Evolutionary conservation across 306 rosid genomes (phyloP), one percentile per base, ranked within the genome.

Genomic region (Trifolium repens): DNA sequence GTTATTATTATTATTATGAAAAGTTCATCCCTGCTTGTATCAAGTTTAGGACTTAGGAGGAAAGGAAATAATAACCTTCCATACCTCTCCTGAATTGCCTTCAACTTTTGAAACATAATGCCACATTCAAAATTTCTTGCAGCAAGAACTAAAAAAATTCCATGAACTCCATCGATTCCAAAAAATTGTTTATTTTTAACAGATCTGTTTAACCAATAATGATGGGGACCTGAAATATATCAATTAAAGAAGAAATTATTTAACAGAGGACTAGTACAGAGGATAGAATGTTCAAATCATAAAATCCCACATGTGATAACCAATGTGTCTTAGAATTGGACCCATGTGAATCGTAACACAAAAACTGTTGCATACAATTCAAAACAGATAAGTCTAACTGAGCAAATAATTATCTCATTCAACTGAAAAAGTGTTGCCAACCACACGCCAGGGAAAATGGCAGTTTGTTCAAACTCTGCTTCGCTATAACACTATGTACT

Each of bases 131-230:
- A 83, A 71, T 69, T 82, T 43, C 53, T 83, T 42, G 85, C 90
- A 55, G 88, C 81, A 81, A 94, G 85, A 82, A 94, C 90, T 84
- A 94, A 89, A 86, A 82, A 90, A 30, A 76, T 72, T 70, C 87
- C 80, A 76, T 85, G 82, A 62, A 24, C 63, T 67, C 87, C 80
- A 76, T 84, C 82, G 53, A 39, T 82, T 57, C 74, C 76, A 7
- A 53, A 81, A 75, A 69, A 52, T 55, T 79, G 72, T 50, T 80
- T 74, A 78, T 44, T 73, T 81, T 71, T 83, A 42, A 68, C 80
- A 22, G 75, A 85, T 74, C 70, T 83, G 87, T 90, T 94, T 85
- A 94, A 78, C 98, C 98, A 91, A 78, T 81, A 82, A 87, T 94
- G 96, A 82, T 72, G 32, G 40, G 93, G 81, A 2, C 96, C 98